phyloP scores from a whole-genome alignment of 2,329 filamentous ascomycete genomes.

The Pseudogymnoascus sp. region DNA sequence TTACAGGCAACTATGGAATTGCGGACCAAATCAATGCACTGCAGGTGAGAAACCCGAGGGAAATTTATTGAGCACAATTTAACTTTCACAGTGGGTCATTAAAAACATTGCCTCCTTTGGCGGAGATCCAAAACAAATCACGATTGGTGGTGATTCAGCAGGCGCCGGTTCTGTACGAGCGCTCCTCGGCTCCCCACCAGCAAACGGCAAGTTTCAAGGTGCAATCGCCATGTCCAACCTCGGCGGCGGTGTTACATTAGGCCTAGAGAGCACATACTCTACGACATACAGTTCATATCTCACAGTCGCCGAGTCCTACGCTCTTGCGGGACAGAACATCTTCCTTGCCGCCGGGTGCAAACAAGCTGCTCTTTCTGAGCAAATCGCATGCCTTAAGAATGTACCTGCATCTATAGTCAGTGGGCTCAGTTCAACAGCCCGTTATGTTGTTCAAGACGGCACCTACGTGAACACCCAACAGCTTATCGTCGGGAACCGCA shows the following conservation, averaged over 20 bases:
- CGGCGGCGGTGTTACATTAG: constrained; percentile 41
- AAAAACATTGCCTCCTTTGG: constrained; percentile 37
- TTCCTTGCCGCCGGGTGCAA: constrained; percentile 40
- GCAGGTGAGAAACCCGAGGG: constrained; percentile 20
- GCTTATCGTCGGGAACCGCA: constrained; percentile 35
- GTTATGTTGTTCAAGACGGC: constrained; percentile 46
- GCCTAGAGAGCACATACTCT: constrained; percentile 38
- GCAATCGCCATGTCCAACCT: constrained; percentile 43
- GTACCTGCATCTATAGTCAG: constrained; percentile 27
- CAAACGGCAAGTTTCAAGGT: constrained; percentile 38
- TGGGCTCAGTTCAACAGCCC: constrained; percentile 24
- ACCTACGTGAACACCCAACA: constrained; percentile 40
- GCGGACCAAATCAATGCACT: constrained; percentile 42
- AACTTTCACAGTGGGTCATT: constrained; percentile 35
- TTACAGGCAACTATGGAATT: constrained; percentile 44
- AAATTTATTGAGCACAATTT: neutral
- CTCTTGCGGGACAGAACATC: constrained; percentile 38
- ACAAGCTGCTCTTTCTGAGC: constrained; percentile 30
- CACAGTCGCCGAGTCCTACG: constrained; percentile 41
- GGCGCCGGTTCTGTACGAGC: constrained; percentile 41
- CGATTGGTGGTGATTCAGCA: constrained; percentile 42
- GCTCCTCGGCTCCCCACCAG: constrained; percentile 39
- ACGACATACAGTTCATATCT: constrained; percentile 46
- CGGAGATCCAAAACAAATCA: constrained; percentile 38
- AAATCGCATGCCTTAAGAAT: constrained; percentile 38